A percentile compares a stretch with the other conserved stretches of the same genome.
Evolutionary conservation across 768 basidiomycete genomes (phyloP).

Genomic region (Rhodotorula toruloides): DNA sequence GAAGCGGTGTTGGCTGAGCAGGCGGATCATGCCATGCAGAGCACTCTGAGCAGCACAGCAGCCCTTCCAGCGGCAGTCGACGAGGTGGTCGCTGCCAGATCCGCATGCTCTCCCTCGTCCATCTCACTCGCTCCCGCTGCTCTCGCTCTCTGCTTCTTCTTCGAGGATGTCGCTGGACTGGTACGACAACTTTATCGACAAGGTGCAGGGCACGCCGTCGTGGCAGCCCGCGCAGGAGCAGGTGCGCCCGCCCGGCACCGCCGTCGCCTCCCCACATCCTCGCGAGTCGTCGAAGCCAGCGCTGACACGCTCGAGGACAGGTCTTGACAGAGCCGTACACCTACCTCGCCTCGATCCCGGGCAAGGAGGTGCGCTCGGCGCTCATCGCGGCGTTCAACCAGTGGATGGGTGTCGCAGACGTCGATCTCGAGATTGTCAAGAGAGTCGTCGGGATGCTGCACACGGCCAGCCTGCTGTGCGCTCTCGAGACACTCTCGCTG

Average conservation of each 20-base stretch:
- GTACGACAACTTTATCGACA: slow-evolving; percentile 33
- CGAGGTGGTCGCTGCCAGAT: too few species aligned
- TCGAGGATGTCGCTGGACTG: slow-evolving; percentile 3
- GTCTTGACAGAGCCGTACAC: slow-evolving; percentile 77
- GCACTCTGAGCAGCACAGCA: not conserved
- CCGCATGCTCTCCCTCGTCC: slow-evolving; percentile 2
- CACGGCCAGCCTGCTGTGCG: slow-evolving; percentile 82
- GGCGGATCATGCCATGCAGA: not conserved
- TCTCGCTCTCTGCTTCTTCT: too few species aligned
- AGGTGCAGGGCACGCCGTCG: slow-evolving; percentile 21
- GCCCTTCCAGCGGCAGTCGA: not conserved
- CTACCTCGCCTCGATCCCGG: slow-evolving; percentile 75
- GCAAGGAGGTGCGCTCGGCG: slow-evolving; percentile 83
- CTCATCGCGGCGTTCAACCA: slow-evolving; percentile 88
- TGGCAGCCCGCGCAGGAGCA: slow-evolving; percentile 35
- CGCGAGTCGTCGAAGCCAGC: not conserved
- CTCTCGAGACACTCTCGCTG: not conserved
- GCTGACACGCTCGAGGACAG: slow-evolving; percentile 41
- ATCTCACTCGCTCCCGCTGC: not conserved
- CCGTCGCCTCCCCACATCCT: not conserved
- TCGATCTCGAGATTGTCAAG: slow-evolving; percentile 67
- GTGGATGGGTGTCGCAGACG: slow-evolving; percentile 77
- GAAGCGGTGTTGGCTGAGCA: not conserved
- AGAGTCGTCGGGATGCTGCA: slow-evolving; percentile 89
- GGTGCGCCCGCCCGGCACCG: slow-evolving; percentile 8